Evolutionary conservation across 345 rosid species (phyloP).

Genomic region (Punica granatum): DNA sequence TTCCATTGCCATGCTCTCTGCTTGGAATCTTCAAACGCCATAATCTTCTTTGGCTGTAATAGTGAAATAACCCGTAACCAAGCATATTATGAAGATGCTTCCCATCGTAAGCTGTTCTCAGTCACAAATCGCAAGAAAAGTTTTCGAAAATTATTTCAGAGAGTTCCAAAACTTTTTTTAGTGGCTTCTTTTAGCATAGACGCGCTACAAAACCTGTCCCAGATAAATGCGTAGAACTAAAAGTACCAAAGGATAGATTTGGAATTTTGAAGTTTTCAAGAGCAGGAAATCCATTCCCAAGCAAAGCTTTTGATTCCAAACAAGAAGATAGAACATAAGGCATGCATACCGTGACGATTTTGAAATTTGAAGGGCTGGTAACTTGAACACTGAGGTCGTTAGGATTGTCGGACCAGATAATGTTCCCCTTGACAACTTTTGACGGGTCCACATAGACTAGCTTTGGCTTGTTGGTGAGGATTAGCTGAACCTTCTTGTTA

Average conservation of each 20-base stretch:
- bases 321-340: neutral
- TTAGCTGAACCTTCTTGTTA: slow-evolving; percentile 95
- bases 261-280: neutral
- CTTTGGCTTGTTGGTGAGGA: slow-evolving; percentile 89
- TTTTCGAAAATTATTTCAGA: neutral
- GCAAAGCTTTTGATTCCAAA: neutral
- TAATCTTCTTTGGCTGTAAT: slow-evolving; percentile 87
- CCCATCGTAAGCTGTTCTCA: neutral
- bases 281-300: neutral
- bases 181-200: neutral
- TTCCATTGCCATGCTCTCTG: slow-evolving; percentile 94
- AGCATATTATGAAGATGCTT: neutral
- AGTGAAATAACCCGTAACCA: neutral
- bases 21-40: slow-evolving; percentile 85
- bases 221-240: neutral
- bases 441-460: slow-evolving; percentile 82
- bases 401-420: slow-evolving; percentile 89
- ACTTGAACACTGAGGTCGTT: slow-evolving; percentile 79
- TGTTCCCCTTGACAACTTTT: slow-evolving; percentile 72
- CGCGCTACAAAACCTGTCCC: neutral
- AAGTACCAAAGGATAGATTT: neutral
- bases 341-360: slow-evolving; percentile 73
- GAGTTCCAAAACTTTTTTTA: neutral
- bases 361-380: slow-evolving; percentile 69
- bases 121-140: neutral